A percentile compares a stretch with the other conserved stretches of the same genome.
These are phyloP conservation scores for Saccharomycopsis sp. DNA, from an alignment of 805 yeast genomes.

Conservation along the genomic window DNA sequence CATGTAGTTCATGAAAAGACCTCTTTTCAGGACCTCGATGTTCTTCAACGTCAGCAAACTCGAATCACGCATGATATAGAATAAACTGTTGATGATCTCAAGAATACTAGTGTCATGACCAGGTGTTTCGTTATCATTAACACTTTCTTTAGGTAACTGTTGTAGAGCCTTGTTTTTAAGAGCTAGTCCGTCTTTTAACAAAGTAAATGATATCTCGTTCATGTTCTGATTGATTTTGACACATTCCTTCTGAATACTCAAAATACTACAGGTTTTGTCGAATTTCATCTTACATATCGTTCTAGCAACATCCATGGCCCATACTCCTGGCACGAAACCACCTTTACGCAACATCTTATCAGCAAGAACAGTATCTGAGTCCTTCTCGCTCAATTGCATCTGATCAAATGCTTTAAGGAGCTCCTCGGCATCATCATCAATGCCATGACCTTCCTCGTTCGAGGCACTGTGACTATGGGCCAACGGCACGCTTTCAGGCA, in stretches of 20 bases:
- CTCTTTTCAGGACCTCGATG: constrained; percentile 10
- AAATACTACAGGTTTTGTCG: constrained; percentile 16
- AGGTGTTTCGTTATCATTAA: background rate
- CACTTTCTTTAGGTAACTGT: background rate
- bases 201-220: constrained; percentile 13
- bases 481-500: background rate
- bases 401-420: background rate
- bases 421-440: background rate
- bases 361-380: background rate
- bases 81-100: constrained; percentile 17
- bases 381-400: background rate
- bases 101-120: constrained; percentile 2
- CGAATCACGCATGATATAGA: constrained; percentile 17
- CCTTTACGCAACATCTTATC: background rate
- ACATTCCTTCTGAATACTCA: constrained; percentile 17
- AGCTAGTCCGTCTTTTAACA: constrained; percentile 14
- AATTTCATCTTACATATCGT: background rate
- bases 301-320: background rate
- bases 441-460: background rate
- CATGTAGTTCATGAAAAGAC: constrained; percentile 29
- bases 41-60: constrained; percentile 9
- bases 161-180: constrained; percentile 11
- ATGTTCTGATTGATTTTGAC: constrained; percentile 11
- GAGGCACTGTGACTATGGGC: background rate
- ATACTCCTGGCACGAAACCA: background rate